Evolutionary conservation across 2,329 filamentous ascomycete species (phyloP), one percentile per base, ranked within the genome.

Genomic region (Camillea tinctor): DNA sequence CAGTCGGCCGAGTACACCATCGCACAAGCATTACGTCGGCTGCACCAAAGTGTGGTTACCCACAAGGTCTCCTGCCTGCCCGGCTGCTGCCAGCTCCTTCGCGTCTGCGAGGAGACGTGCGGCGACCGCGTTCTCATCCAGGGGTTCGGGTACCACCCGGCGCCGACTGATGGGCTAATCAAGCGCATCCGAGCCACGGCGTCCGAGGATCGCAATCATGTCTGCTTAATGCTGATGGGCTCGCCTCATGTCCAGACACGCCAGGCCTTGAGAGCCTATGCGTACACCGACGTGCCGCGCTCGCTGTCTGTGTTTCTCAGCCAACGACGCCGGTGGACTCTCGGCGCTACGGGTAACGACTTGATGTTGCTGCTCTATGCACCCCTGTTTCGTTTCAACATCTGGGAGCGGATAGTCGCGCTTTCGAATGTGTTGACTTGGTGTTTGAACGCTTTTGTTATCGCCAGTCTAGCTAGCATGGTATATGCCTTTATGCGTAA

Each of bases 131-230:
- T 81, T 4, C 77, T 81, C 30, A 72, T 79, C 3, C 71, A 80
- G 52, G 74, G 75, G 1, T 82, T 82, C 54, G 79, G 79, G 3
- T 81, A 82, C 68, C 78, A 76, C 59, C 80, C 80, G 5, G 77
- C 77, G 58, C 77, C 77, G n/a, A 79, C 78, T 55, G 80, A 82
- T 58, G 72, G 76, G 51, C 77, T 82, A 72, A 78, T 80, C 7
- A 75, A 75, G 65, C 79, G 80, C 55, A 80, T 82, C 62, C 79
- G 80, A 67, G 79, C 78, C 13, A 79, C 76, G 19, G 79, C 80
- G 48, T 81, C 78, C 2, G 80, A 82, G 60, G 80, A 82, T 55
- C 76, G 77, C 52, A 81, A 81, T 61, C 80, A 82, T 57, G 79
- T 79, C 1, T 79, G 76, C 61, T 76, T 80, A 62, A 79, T 82